A percentile compares a stretch with the other conserved stretches of the same genome.
Evolutionary conservation across 2,329 filamentous ascomycete genomes (phyloP).

Genomic region (Penicillium palitans): DNA sequence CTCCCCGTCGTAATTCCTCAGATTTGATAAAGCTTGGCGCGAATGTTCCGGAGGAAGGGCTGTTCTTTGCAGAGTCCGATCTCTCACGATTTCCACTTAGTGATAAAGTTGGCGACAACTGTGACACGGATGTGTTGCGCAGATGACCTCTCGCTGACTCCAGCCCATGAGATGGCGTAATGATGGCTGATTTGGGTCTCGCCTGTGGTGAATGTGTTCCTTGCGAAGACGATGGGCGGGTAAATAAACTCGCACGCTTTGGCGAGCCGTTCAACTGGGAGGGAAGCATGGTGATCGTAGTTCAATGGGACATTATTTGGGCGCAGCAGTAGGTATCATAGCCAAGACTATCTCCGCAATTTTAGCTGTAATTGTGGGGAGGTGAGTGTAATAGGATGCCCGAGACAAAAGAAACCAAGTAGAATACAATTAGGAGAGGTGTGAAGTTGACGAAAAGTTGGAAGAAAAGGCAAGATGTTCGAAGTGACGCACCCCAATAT

Average conservation of each 20-base stretch:
- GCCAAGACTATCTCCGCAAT: conserved; percentile 6
- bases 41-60: conserved; percentile 75
- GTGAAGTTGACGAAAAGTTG: conserved; percentile 2
- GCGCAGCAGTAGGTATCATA: conserved; percentile 20
- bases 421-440: background rate
- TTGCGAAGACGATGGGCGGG: conserved; percentile 65
- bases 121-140: conserved; percentile 68
- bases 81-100: conserved; percentile 46
- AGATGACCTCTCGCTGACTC: conserved; percentile 56
- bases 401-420: background rate
- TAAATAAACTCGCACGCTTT: conserved; percentile 79
- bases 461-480: conserved; percentile 12
- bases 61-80: conserved; percentile 65
- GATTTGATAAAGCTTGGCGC: conserved; percentile 94
- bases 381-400: background rate
- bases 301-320: conserved; percentile 35
- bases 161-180: conserved; percentile 57
- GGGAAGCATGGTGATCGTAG: conserved; percentile 49
- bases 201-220: conserved; percentile 44
- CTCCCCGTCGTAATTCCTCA: conserved; percentile 67
- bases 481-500: conserved; percentile 16
- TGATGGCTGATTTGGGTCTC: conserved; percentile 74
- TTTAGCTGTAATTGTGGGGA: background rate
- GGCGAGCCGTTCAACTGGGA: conserved; percentile 64
- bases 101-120: conserved; percentile 51